phyloP scores from a whole-genome alignment of 495 filamentous ascomycete species.

The Zalerion maritima region DNA sequence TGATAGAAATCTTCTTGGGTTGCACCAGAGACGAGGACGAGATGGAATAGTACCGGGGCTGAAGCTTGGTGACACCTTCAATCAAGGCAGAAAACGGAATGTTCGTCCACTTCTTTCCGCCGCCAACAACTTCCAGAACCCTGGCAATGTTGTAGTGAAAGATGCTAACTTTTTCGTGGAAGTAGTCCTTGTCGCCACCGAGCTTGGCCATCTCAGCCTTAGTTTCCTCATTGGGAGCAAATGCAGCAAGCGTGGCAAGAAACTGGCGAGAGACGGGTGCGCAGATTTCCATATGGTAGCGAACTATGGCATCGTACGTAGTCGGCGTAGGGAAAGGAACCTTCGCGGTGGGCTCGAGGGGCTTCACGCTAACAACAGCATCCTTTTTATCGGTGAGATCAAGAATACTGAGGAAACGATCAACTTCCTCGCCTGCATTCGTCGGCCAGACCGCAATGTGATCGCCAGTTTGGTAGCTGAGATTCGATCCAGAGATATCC shows the following conservation, averaged over 20 bases:
- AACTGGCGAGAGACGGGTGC: slow-evolving; percentile 95
- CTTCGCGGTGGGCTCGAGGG: slow-evolving; percentile 88
- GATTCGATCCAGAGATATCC: slow-evolving; percentile 70
- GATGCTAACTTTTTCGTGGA: slow-evolving; percentile 71
- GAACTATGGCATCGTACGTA: slow-evolving; percentile 83
- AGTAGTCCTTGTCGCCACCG: slow-evolving; percentile 90
- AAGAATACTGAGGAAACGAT: slow-evolving; percentile 72
- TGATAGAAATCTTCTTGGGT: slow-evolving; percentile 85
- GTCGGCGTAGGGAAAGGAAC: slow-evolving; percentile 96
- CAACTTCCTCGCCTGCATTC: slow-evolving; percentile 83
- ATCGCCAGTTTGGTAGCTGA: slow-evolving; percentile 90
- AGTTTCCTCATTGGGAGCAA: slow-evolving; percentile 69
- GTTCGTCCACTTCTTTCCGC: slow-evolving; percentile 56
- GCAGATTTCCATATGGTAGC: slow-evolving; percentile 96
- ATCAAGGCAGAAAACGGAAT: slow-evolving; percentile 92
- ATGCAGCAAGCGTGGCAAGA: slow-evolving; percentile 69
- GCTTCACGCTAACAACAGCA: slow-evolving; percentile 77
- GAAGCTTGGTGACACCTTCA: slow-evolving; percentile 85
- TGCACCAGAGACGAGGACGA: slow-evolving; percentile 92
- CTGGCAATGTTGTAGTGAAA: slow-evolving; percentile 85
- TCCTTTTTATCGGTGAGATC: slow-evolving; percentile 63
- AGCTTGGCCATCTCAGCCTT: slow-evolving; percentile 81
- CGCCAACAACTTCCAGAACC: slow-evolving; percentile 59
- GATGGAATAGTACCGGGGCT: slow-evolving; percentile 98
- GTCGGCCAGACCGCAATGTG: slow-evolving; percentile 97